These are phyloP conservation scores for Hansenula sp. DNA, from an alignment of 1,139 yeast genomes.

Conservation along the genomic window DNA sequence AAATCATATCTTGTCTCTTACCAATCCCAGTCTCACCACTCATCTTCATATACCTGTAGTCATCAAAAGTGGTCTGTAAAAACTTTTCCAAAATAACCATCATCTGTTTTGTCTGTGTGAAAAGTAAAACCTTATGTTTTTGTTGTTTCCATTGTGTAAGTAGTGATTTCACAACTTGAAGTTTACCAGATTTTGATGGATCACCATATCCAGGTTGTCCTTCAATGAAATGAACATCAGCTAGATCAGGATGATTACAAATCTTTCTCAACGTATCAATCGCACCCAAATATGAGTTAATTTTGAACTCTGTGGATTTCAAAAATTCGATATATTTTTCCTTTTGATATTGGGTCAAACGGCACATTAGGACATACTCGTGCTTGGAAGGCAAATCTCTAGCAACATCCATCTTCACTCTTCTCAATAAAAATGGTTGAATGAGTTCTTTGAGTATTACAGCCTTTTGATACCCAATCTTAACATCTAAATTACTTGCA, in stretches of 20 bases:
- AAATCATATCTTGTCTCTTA: slow-evolving; percentile 74
- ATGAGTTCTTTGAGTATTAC: slow-evolving; percentile 83
- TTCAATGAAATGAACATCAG: slow-evolving; percentile 47
- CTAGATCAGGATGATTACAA: slow-evolving; percentile 93
- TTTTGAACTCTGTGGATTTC: slow-evolving; percentile 74
- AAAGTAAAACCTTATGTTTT: slow-evolving; percentile 73
- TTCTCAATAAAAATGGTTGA: slow-evolving; percentile 79
- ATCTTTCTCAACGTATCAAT: slow-evolving; percentile 86
- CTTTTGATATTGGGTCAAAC: slow-evolving; percentile 72
- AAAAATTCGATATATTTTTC: slow-evolving; percentile 70
- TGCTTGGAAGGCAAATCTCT: slow-evolving; percentile 89
- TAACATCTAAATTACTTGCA: slow-evolving; percentile 94
- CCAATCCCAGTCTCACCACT: slow-evolving; percentile 89
- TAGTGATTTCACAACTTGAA: slow-evolving; percentile 81
- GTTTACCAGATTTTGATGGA: slow-evolving; percentile 75
- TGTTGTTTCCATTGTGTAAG: slow-evolving; percentile 73
- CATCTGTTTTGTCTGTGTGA: slow-evolving; percentile 94
- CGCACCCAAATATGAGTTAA: slow-evolving; percentile 78
- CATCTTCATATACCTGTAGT: slow-evolving; percentile 69
- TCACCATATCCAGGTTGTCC: slow-evolving; percentile 54
- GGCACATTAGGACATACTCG: slow-evolving; percentile 91
- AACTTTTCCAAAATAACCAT: slow-evolving; percentile 76
- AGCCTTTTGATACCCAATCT: slow-evolving; percentile 95
- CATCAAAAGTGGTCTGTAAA: slow-evolving; percentile 38
- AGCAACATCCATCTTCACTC: slow-evolving; percentile 95